Evolutionary conservation across 106 monocot genomes (phyloP).

Genomic region (Acorus gramineus): DNA sequence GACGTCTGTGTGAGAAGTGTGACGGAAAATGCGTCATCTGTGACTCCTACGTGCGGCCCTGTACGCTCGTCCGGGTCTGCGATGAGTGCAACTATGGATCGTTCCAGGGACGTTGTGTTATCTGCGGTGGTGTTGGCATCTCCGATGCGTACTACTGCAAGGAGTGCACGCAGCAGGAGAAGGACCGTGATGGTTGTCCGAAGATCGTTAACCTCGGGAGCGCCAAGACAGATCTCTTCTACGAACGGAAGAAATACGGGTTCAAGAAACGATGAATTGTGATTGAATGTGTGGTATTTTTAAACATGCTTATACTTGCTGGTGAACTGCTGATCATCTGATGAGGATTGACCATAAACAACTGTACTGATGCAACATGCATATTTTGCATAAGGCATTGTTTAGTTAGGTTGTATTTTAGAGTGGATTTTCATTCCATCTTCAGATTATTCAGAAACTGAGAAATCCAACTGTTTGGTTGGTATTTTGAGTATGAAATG

Average conservation of each 20-base stretch:
- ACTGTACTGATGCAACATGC: too few species aligned
- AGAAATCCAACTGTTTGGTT: too few species aligned
- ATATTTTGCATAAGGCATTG: too few species aligned
- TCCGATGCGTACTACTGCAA: constrained; percentile 80
- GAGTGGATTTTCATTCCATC: too few species aligned
- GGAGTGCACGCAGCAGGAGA: constrained; percentile 85
- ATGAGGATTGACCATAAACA: too few species aligned
- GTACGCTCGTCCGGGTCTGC: constrained; percentile 70
- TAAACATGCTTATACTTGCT: too few species aligned
- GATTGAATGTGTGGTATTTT: too few species aligned
- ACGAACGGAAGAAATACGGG: constrained; percentile 73
- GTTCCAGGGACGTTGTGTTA: constrained; percentile 72
- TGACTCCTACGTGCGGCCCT: constrained; percentile 73
- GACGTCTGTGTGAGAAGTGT: constrained; percentile 70
- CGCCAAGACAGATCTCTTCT: constrained; percentile 85
- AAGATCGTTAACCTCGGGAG: constrained; percentile 82
- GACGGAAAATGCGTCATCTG: constrained; percentile 85
- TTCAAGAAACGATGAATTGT: constrained; percentile 59
- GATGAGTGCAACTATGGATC: constrained; percentile 87
- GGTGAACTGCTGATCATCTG: too few species aligned
- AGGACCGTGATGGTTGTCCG: constrained; percentile 78
- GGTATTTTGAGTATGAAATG: too few species aligned
- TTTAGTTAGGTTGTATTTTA: too few species aligned
- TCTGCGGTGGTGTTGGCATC: constrained; percentile 80
- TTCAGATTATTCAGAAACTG: too few species aligned